phyloP scores from a whole-genome alignment of 2,329 filamentous ascomycete genomes.

The Corniculantispora saksenae region DNA sequence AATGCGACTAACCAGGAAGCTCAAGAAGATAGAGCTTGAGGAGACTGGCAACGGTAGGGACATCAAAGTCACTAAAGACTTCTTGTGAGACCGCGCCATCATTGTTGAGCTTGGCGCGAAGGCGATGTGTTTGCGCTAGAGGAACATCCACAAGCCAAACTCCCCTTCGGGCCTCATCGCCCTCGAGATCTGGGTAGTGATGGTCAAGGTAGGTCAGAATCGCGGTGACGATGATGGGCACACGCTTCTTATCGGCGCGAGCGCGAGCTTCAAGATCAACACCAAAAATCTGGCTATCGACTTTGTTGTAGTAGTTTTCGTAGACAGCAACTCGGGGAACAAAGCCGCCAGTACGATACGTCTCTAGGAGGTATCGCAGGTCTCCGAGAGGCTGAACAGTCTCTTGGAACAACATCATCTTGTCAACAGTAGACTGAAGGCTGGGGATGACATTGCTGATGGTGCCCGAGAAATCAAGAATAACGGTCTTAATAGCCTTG shows the following conservation, averaged over 20 bases:
- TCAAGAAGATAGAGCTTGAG: conserved; percentile 94
- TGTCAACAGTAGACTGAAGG: conserved; percentile 91
- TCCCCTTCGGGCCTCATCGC: conserved; percentile 85
- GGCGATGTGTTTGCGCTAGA: conserved; percentile 77
- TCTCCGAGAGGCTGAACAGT: conserved; percentile 93
- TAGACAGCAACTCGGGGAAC: conserved; percentile 88
- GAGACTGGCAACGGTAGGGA: conserved; percentile 89
- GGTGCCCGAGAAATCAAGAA: conserved; percentile 94
- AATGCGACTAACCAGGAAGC: conserved; percentile 64
- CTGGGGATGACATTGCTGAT: conserved; percentile 98
- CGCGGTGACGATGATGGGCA: conserved; percentile 87
- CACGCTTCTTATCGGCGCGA: conserved; percentile 90
- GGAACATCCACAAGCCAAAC: conserved; percentile 96
- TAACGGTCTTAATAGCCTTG: conserved; percentile 97
- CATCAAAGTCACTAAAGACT: conserved; percentile 82
- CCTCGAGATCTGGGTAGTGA: conserved; percentile 95
- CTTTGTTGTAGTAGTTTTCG: conserved; percentile 98
- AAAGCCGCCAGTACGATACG: conserved; percentile 93
- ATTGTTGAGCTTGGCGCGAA: conserved; percentile 82
- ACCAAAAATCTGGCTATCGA: conserved; percentile 96
- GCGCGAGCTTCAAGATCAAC: conserved; percentile 96
- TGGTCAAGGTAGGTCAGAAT: conserved; percentile 94
- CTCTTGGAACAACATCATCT: conserved; percentile 99
- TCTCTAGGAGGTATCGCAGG: conserved; percentile 90
- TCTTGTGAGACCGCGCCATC: conserved; percentile 78